These are phyloP conservation scores for Colletotrichum filicis DNA, from an alignment of 2,329 filamentous ascomycete genomes.

Conservation along the genomic window DNA sequence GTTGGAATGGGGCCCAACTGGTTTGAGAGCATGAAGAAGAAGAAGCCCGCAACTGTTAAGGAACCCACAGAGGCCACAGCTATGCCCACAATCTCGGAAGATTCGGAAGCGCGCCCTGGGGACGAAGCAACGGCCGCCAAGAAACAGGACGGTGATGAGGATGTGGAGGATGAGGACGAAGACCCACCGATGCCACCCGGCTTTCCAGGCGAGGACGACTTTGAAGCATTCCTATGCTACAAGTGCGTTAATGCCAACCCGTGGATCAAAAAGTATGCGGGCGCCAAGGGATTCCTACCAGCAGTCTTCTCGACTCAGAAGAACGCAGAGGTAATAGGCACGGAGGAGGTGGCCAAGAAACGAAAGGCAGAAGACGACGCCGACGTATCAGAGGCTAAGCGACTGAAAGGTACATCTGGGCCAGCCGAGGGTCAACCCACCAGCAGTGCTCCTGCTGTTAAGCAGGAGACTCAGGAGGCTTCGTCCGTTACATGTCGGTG, in stretches of 20 bases:
- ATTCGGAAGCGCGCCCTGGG: constrained; percentile 48
- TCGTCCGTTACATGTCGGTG: constrained; percentile 65
- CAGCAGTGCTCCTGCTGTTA: constrained; percentile 15
- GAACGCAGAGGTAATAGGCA: constrained; percentile 33
- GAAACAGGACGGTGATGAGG: constrained; percentile 39
- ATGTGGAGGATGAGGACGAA: constrained; percentile 66
- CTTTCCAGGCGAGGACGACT: constrained; percentile 89
- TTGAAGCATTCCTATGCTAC: constrained; percentile 92
- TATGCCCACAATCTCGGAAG: constrained; percentile 63
- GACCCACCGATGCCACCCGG: constrained; percentile 80
- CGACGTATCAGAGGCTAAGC: constrained; percentile 57
- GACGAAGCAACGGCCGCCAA: constrained; percentile 31
- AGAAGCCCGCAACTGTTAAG: constrained; percentile 41
- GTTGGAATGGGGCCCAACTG: constrained; percentile 82
- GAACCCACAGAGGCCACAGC: constrained; percentile 37
- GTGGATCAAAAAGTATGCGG: constrained; percentile 92
- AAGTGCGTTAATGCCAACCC: constrained; percentile 89
- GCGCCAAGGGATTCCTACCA: constrained; percentile 80
- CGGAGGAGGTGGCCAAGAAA: constrained; percentile 62
- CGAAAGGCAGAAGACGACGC: constrained; percentile 71
- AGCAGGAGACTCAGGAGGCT: constrained; percentile 24
- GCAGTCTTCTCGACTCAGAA: constrained; percentile 67
- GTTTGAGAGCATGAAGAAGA: constrained; percentile 64
- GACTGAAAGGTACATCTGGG: constrained; percentile 58
- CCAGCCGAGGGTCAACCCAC: constrained; percentile 27